Base-by-base conservation (phyloP, 2,329 filamentous ascomycete species). In the Pyricularia sp. region DNA sequence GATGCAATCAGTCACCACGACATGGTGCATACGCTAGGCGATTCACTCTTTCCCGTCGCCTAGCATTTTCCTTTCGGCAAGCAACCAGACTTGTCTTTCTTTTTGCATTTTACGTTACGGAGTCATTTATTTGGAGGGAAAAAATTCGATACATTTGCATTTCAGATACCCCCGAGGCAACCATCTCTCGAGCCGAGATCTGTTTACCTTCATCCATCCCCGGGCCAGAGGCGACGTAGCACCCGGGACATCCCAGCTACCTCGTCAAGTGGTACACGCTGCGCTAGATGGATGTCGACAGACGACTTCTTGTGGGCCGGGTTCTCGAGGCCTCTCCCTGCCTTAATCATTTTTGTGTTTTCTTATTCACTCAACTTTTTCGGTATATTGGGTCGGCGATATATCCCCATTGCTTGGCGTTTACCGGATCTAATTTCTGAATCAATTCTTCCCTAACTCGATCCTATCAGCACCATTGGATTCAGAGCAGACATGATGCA, bases 341-440 rank as follows among this genome's bases (percentile, higher is more conserved):
- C 31, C 30, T 65, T 75, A 73, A 75, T 74, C 71, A 72, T 50
- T 30, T 33, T 50, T 20, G 58, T 28, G 59, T 71, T 71, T 71
- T 33, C 58, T 70, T 68, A 69, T 68, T 55, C 30, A 59, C 36
- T 58, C 30, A 55, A 63, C 50, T 68, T 70, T 64, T 68, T 71
- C 70, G 73, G 74, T 74, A 75, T 75, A 76, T 69, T 50, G 72
- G 73, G 69, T 73, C 68, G 69, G 70, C 69, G 69, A 72, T 69
- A 68, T 70, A 67, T 67, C 4, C 28, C 68, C 73, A 75, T 75
- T 68, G 70, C 72, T 65, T 69, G 75, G 75, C 75, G 74, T 76
- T 76, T 64, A 70, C 69, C 70, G 72, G 72, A 68, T 61, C 26
- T 30, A 58, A 33, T 64, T 36, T 42, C 55, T 64, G 42, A 50